Evolutionary conservation across 129 eudicot species (phyloP).

Genomic region (Helianthus tuberosus): DNA sequence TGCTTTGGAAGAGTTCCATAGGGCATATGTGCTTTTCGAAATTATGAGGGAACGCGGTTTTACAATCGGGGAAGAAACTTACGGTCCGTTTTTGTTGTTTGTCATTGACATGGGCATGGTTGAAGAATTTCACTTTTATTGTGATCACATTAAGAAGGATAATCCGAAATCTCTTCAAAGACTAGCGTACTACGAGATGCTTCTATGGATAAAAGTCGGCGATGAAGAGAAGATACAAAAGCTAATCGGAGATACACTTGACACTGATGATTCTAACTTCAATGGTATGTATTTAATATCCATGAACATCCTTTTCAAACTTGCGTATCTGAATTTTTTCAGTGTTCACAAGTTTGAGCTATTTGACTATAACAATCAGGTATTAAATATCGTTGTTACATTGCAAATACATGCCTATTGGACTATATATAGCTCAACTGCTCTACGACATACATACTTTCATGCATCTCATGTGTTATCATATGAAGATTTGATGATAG

Average conservation of each 20-base stretch:
- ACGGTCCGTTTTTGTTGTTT: constrained; percentile 70
- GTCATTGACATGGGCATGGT: constrained; percentile 66
- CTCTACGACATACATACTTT: background rate
- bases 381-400: constrained; percentile 7
- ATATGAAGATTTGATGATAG: constrained; percentile 5
- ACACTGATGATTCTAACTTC: constrained; percentile 40
- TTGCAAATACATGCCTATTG: constrained; percentile 10
- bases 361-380: constrained; percentile 13
- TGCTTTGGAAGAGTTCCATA: constrained; percentile 50
- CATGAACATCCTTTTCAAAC: constrained; percentile 14
- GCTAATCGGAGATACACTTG: constrained; percentile 42
- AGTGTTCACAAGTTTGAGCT: constrained; percentile 8
- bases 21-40: constrained; percentile 58
- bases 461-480: constrained; percentile 1
- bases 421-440: constrained; percentile 7
- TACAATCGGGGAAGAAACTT: constrained; percentile 59
- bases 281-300: constrained; percentile 51
- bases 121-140: constrained; percentile 66
- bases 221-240: constrained; percentile 62
- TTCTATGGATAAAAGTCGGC: constrained; percentile 58
- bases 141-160: constrained; percentile 55
- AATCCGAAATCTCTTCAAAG: constrained; percentile 58
- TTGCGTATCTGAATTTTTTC: background rate
- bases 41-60: constrained; percentile 69
- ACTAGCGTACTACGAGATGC: constrained; percentile 89